A percentile compares a stretch with the other conserved stretches of the same genome.
These are phyloP conservation scores for Bolboschoenoplectus hybrid DNA, from an alignment of 202 grass and related monocot genomes.

Conservation along the genomic window DNA sequence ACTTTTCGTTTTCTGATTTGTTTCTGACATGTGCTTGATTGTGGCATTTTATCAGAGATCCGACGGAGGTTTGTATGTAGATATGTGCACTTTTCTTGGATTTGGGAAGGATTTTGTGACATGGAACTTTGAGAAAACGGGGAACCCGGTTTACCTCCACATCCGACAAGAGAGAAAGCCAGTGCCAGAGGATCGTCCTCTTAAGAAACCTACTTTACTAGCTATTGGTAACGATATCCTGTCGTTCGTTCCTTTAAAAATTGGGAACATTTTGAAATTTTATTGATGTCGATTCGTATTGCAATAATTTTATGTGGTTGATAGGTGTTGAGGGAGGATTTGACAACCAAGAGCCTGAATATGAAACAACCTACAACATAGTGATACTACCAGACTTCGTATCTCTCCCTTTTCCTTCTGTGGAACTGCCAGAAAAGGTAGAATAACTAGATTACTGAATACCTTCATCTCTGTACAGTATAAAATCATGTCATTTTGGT, in stretches of 20 bases:
- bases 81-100: constrained; percentile 85
- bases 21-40: constrained; percentile 37
- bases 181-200: constrained; percentile 68
- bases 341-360: constrained; percentile 84
- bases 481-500: not conserved
- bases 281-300: not conserved
- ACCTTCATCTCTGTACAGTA: not conserved
- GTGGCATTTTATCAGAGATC: constrained; percentile 53
- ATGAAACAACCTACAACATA: constrained; percentile 66
- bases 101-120: constrained; percentile 78
- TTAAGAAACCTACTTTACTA: constrained; percentile 92
- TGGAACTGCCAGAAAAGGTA: constrained; percentile 99
- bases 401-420: constrained; percentile 90
- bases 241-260: not conserved
- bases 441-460: not conserved
- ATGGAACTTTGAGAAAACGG: constrained; percentile 86
- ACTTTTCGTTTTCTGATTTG: constrained; percentile 5
- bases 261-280: not conserved
- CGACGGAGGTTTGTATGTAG: constrained; percentile 82
- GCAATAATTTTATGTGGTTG: constrained; percentile 37
- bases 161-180: constrained; percentile 72
- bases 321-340: constrained; percentile 95
- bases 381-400: constrained; percentile 82
- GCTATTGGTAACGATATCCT: constrained; percentile 69
- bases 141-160: constrained; percentile 90